A percentile compares a stretch with the other conserved stretches of the same genome.
These are phyloP conservation scores for Cutaneotrichosporon dermatis DNA, from an alignment of 1,284 basidiomycete genomes.

Conservation along the genomic window DNA sequence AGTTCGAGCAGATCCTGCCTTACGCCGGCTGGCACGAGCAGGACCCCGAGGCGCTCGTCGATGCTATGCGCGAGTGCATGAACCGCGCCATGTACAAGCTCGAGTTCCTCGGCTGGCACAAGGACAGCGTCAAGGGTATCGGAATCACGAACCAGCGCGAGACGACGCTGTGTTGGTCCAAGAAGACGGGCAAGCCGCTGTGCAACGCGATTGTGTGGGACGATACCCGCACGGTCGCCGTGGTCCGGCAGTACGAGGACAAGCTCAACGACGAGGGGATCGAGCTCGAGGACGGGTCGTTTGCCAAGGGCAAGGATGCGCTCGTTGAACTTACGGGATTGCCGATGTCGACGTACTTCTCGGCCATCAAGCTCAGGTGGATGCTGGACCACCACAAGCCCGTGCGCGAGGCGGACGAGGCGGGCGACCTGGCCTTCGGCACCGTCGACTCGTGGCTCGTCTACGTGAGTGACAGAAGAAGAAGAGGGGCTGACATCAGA, in stretches of 20 bases:
- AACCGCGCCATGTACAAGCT: conserved; percentile 67
- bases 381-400: conserved; percentile 86
- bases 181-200: conserved; percentile 78
- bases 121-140: conserved; percentile 82
- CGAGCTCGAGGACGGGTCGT: conserved; percentile 53
- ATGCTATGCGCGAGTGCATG: conserved; percentile 73
- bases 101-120: conserved; percentile 66
- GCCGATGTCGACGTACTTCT: conserved; percentile 94
- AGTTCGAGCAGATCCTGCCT: conserved; percentile 88
- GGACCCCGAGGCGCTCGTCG: conserved; percentile 77
- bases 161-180: conserved; percentile 92
- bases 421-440: conserved; percentile 80
- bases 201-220: conserved; percentile 95
- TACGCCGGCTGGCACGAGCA: conserved; percentile 96
- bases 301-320: conserved; percentile 57
- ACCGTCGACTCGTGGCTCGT: conserved; percentile 86
- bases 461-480: conserved; percentile 47
- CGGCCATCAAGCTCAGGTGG: conserved; percentile 92
- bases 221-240: conserved; percentile 81
- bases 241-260: conserved; percentile 71
- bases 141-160: conserved; percentile 96
- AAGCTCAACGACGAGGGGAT: conserved; percentile 71
- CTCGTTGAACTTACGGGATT: conserved; percentile 59
- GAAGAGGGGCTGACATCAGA: conserved; percentile 33
- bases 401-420: conserved; percentile 73